Base-by-base conservation (phyloP, 768 basidiomycete species). In the Hypsizygus marmoreus region DNA sequence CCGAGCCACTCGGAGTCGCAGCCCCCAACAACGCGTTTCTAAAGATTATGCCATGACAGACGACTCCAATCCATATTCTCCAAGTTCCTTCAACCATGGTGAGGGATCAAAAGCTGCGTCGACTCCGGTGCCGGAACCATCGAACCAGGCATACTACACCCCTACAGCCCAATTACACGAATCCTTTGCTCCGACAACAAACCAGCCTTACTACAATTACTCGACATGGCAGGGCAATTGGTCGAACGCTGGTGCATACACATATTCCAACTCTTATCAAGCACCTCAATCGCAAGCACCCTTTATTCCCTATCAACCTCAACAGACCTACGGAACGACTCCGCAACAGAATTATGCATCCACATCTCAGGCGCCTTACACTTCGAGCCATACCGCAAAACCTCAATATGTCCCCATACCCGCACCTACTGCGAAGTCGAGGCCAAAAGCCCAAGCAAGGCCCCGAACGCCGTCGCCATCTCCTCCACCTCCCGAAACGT, bases 391-490 rank as follows among this genome's bases (percentile, higher is more conserved):
- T n/a, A n/a, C n/a, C n/a, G n/a, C n/a, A n/a, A n/a, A n/a, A n/a
- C 17, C 33, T 16, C 47, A 17, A 13, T 36, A 39, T 10, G 19
- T 42, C 2, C 45, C 28, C 23, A 40, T 38, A 1, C 38, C 50
- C 14, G 40, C 36, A 13, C 9, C 45, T 14, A 24, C 45, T 7
- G 10, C 46, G 3, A 46, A 39, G 33, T 49, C 35, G 24, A 36
- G 36, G 4, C 23, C 34, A 8, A 17, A 43, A 2, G 38, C 57
- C 6, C 28, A 45, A 20, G 39, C 44, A n/a, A 34, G 55, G 23
- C 41, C 47, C 2, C 31, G 55, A 28, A 51, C 65, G 6, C 51
- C 67, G 28, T 66, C 73, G n/a, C 72, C 74, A n/a, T 71, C 72
- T 4, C 63, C 60, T 22, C 63, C 64, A 1, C 57, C 64, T 40